Base-by-base conservation (phyloP, 1,139 yeast genomes). In the Kodamaea fungicola region DNA sequence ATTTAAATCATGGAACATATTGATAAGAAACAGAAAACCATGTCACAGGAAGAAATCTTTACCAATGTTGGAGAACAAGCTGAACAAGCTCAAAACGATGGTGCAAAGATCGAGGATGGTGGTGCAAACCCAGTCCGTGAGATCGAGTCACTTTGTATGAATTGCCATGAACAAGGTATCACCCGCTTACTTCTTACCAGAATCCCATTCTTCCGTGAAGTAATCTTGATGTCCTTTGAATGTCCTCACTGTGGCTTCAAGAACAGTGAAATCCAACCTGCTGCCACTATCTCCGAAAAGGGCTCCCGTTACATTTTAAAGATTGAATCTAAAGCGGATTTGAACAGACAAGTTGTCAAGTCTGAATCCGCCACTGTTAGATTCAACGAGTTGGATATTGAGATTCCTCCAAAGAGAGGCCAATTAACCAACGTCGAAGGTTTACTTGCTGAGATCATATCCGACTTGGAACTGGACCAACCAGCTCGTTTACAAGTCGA, bases 51-150 rank as follows among this genome's bases (percentile, higher is more conserved):
- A 42, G 68, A 71, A 19, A 55, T 77, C 35, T 81, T 81, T 49
- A 64, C 72, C 31, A 65, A 76, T 9, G 83, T 81, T 12, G 87
- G 87, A 4, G 50, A 46, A 5, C 54, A 49, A 34, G 52, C 42
- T 30, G 41, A 43, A 23, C 40, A 42, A 12, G 40, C 36, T 10
- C 32, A 33, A 25, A 41, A 41, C 39, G 34, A 41, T 22, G 35
- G 34, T 9, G 36, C 42, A 6, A 80, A 88, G 1, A 88, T 86
- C 21, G 84, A 89, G 16, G 67, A 68, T 7, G 96, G 87, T 58
- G 83, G 85, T n/a, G 82, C 79, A 56, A 97, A 96, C n/a, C 95
- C 96, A 5, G 95, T 92, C 12, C 97, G 89, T 61, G 97, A 92
- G 59, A 78, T 94, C 46, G 94, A 90, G 57, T 88, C 97, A 12